phyloP scores from a whole-genome alignment of 495 filamentous ascomycete species.

The Pyrenula massariospora region DNA sequence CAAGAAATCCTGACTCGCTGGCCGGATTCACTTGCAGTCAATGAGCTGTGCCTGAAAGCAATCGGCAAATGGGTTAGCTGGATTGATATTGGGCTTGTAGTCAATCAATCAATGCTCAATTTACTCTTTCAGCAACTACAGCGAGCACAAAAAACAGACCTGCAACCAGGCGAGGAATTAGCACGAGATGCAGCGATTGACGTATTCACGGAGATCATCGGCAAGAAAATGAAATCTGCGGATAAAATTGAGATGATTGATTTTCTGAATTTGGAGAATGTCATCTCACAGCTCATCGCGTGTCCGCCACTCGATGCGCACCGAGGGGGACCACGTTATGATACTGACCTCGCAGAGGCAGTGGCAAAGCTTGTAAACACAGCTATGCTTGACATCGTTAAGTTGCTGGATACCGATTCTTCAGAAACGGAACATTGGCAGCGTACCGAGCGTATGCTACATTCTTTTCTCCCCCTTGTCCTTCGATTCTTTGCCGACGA shows the following conservation, averaged over 20 bases:
- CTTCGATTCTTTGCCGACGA: slow-evolving; percentile 94
- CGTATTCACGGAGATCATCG: slow-evolving; percentile 86
- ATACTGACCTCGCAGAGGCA: slow-evolving; percentile 86
- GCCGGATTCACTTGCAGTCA: slow-evolving; percentile 54
- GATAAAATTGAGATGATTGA: slow-evolving; percentile 92
- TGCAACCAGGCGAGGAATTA: slow-evolving; percentile 48
- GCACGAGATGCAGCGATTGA: slow-evolving; percentile 81
- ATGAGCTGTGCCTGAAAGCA: slow-evolving; percentile 78
- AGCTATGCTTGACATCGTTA: slow-evolving; percentile 72
- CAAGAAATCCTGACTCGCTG: slow-evolving; percentile 79
- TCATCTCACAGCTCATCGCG: slow-evolving; percentile 68
- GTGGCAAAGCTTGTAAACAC: slow-evolving; percentile 96
- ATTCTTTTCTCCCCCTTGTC: slow-evolving; percentile 71
- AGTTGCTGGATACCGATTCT: slow-evolving; percentile 51
- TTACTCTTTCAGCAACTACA: slow-evolving; percentile 71
- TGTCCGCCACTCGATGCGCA: slow-evolving; percentile 67
- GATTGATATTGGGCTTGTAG: slow-evolving; percentile 88
- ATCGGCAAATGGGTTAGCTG: slow-evolving; percentile 95
- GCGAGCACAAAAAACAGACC: slow-evolving; percentile 38
- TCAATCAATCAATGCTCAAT: slow-evolving; percentile 75
- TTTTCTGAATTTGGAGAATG: slow-evolving; percentile 73
- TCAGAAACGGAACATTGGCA: slow-evolving; percentile 40
- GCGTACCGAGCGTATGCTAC: slow-evolving; percentile 62
- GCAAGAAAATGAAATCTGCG: slow-evolving; percentile 89
- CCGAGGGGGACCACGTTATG: slow-evolving; percentile 72